Evolutionary conservation across 2,329 filamentous ascomycete genomes (phyloP), one percentile per base, ranked within the genome.

Genomic region (Pseudogymnoascus sp.): DNA sequence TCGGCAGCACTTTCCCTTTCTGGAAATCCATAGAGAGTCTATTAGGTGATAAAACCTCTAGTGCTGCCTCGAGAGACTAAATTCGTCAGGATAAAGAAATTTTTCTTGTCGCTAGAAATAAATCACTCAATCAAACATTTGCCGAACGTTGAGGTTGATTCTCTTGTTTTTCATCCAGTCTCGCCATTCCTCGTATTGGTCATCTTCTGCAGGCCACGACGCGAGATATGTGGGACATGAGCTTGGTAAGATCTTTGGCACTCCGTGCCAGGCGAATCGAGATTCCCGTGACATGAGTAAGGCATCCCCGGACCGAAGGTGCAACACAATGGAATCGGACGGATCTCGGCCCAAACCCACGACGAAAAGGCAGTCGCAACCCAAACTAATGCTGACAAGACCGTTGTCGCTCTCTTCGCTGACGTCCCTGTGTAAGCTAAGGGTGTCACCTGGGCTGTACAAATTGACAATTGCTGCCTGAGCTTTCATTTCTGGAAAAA

Each of bases 381-480:
- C 94, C 52, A 97, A 77, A 67, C 90, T 95, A 38, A 97, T 75
- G 66, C 90, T 95, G 15, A 95, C 83, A 26, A 97, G 78, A 0
- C 90, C 90, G 59, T 80, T 83, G 66, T 90, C 82, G 56, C 86
- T 88, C 65, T 88, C 80, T 74, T 97, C 94, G 64, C 90, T 95
- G 39, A 97, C 91, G 70, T 99, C 94, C 9, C 94, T 85, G 74
- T 97, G 94, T 72, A 96, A 82, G 75, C 90, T 92, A 71, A 97
- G 84, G 0, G 89, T 95, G 70, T 97, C 92, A 18, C 90, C 89
- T 0, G 94, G 89, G 0, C 85, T 88, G 74, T 97, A 97, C 57
- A 97, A 79, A 71, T 97, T 97, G 66, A 96, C 83, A 64, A 97
- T 97, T 35, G 94, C 92, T 1, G 94, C 92, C 74, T 97, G 86